These are phyloP conservation scores for Dothideomycetes sp. DNA, from an alignment of 2,329 filamentous ascomycete species.

Conservation along the genomic window DNA sequence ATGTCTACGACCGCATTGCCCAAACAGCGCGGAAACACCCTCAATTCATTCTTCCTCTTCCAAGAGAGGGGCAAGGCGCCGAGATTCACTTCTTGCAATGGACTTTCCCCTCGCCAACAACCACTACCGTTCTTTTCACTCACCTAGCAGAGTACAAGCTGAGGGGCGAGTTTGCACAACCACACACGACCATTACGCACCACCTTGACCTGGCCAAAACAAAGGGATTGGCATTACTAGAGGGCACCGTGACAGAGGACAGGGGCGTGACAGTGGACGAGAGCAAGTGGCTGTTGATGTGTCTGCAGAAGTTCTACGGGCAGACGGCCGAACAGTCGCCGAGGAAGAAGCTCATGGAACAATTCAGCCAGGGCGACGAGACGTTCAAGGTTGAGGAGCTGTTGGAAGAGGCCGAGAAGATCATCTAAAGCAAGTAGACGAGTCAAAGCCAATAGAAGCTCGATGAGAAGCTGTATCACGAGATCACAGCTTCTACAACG, in stretches of 20 bases:
- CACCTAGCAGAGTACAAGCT: constrained; percentile 88
- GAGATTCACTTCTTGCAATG: constrained; percentile 97
- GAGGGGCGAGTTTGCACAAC: constrained; percentile 76
- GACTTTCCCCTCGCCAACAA: constrained; percentile 65
- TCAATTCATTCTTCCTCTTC: constrained; percentile 83
- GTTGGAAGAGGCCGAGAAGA: constrained; percentile 78
- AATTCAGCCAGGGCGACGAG: constrained; percentile 69
- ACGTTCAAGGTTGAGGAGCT: constrained; percentile 75
- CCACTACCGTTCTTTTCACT: constrained; percentile 68
- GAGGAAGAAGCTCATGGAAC: constrained; percentile 62
- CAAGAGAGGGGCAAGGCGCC: constrained; percentile 55
- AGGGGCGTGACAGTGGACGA: constrained; percentile 68
- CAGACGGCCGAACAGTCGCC: constrained; percentile 46
- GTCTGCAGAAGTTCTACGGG: constrained; percentile 84
- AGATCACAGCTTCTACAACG: no score
- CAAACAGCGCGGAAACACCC: constrained; percentile 62
- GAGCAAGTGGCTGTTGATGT: constrained; percentile 84
- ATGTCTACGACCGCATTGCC: constrained; percentile 65
- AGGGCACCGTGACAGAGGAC: constrained; percentile 67
- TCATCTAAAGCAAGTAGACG: constrained; percentile 29
- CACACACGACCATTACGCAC: constrained; percentile 90
- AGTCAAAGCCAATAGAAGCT: no score
- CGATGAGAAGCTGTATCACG: no score
- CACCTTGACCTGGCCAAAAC: constrained; percentile 67
- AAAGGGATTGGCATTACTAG: constrained; percentile 74